A percentile compares a stretch with the other conserved stretches of the same genome.
These are phyloP conservation scores for Gynandropsis gynandra DNA, from an alignment of 345 rosid genomes.

Conservation along the genomic window DNA sequence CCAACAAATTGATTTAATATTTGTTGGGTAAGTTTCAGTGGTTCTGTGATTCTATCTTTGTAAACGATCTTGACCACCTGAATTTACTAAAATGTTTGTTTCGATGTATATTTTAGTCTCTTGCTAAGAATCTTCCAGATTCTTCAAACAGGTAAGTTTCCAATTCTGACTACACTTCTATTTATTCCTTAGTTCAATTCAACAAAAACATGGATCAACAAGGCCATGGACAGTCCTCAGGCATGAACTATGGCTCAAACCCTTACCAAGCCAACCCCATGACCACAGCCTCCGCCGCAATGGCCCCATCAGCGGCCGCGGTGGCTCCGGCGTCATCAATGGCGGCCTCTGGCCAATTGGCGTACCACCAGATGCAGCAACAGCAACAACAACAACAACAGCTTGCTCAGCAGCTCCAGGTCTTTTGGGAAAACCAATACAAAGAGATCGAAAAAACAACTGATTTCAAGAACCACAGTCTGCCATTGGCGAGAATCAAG, in stretches of 20 bases:
- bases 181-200: not conserved
- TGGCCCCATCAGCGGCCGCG: conserved; percentile 32
- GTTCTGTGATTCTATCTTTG: too few species aligned
- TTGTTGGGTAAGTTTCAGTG: too few species aligned
- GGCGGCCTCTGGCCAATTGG: conserved; percentile 40
- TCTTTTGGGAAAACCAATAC: conserved; percentile 78
- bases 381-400: conserved; percentile 97
- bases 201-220: conserved; percentile 62
- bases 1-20: too few species aligned
- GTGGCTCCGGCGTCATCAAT: too few species aligned
- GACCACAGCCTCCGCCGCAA: conserved; percentile 37
- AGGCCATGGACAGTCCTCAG: conserved; percentile 68
- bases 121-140: too few species aligned
- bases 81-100: too few species aligned
- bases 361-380: conserved; percentile 65
- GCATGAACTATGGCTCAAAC: conserved; percentile 52
- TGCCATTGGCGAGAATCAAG: conserved; percentile 93
- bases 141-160: too few species aligned
- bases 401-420: conserved; percentile 76
- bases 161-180: not conserved
- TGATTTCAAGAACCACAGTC: conserved; percentile 91
- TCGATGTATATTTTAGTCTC: too few species aligned
- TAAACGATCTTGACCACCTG: too few species aligned
- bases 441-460: conserved; percentile 73
- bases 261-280: conserved; percentile 57